These are phyloP conservation scores for Paraphaeosphaeria sporulosa DNA, from an alignment of 2,329 filamentous ascomycete genomes.

Conservation along the genomic window DNA sequence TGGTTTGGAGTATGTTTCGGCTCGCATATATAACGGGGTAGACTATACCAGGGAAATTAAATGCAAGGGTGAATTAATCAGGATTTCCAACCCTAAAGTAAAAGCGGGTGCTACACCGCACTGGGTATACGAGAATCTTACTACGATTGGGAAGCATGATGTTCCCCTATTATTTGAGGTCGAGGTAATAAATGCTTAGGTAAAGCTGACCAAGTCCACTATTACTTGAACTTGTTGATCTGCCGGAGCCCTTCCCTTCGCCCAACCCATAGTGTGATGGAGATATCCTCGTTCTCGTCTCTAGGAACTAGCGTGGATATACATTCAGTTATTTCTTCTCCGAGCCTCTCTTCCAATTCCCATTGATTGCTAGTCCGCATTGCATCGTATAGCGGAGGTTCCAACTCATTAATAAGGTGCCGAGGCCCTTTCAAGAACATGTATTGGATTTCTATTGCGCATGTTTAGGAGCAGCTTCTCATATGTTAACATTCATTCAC, in stretches of 20 bases:
- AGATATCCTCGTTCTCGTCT: slow-evolving; percentile 8
- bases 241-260: slow-evolving; percentile 1
- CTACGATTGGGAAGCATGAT: not conserved
- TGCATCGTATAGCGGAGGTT: not conserved
- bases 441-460: slow-evolving; percentile 7
- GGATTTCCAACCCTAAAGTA: not conserved
- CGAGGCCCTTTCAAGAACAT: slow-evolving; percentile 5
- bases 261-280: slow-evolving; percentile 7
- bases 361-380: slow-evolving; percentile 11
- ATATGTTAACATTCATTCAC: not conserved
- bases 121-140: not conserved
- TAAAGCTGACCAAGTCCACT: slow-evolving; percentile 10
- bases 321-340: slow-evolving; percentile 4
- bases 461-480: not conserved
- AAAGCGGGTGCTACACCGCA: not conserved
- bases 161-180: not conserved
- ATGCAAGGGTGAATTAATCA: not conserved
- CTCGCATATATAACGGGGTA: not conserved
- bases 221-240: not conserved
- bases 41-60: not conserved
- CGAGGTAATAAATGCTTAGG: slow-evolving; percentile 3
- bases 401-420: not conserved
- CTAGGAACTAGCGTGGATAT: slow-evolving; percentile 1
- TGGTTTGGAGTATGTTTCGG: not conserved
- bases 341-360: not conserved